Percentiles rank a stretch among this genome's conserved stretches.
phyloP scores from a whole-genome alignment of 1,284 basidiomycete species.

The Tylopilus orsonianus region DNA sequence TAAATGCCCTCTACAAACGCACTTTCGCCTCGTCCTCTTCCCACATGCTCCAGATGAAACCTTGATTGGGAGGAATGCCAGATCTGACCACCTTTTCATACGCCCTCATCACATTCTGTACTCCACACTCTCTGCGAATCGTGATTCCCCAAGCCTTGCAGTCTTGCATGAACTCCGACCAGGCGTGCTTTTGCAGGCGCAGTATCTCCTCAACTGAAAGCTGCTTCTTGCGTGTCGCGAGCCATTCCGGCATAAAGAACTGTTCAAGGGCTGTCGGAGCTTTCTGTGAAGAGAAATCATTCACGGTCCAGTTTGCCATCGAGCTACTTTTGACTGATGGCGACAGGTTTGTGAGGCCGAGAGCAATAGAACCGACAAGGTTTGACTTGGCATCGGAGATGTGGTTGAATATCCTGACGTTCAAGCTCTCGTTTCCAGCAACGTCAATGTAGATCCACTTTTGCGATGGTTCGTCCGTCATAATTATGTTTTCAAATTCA shows the following conservation, averaged over 20 bases:
- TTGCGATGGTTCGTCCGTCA: slow-evolving; percentile 27
- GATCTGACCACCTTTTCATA: slow-evolving; percentile 45
- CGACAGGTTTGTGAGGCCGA: slow-evolving; percentile 55
- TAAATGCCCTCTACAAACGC: slow-evolving; percentile 15
- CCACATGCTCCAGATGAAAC: slow-evolving; percentile 66
- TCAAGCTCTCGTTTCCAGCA: slow-evolving; percentile 52
- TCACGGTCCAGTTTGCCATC: slow-evolving; percentile 38
- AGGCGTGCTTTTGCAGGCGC: slow-evolving; percentile 49
- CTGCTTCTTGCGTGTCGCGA: slow-evolving; percentile 49
- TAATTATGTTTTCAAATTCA: slow-evolving; percentile 34
- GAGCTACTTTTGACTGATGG: slow-evolving; percentile 39
- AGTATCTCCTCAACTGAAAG: slow-evolving; percentile 47
- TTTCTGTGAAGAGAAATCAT: slow-evolving; percentile 31
- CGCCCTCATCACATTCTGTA: slow-evolving; percentile 43
- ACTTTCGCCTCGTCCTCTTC: slow-evolving; percentile 28
- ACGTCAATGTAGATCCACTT: slow-evolving; percentile 63
- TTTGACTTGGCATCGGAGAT: slow-evolving; percentile 37
- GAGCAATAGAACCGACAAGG: slow-evolving; percentile 44
- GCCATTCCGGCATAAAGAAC: slow-evolving; percentile 70
- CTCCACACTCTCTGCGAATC: slow-evolving; percentile 47
- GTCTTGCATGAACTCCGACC: slow-evolving; percentile 55
- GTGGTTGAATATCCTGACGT: slow-evolving; percentile 41
- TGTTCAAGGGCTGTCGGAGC: slow-evolving; percentile 37
- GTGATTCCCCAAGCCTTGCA: slow-evolving; percentile 51
- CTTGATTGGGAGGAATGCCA: slow-evolving; percentile 52